Evolutionary conservation across 1,139 yeast species (phyloP).

Genomic region (Lodderomyces orthopsilosis): DNA sequence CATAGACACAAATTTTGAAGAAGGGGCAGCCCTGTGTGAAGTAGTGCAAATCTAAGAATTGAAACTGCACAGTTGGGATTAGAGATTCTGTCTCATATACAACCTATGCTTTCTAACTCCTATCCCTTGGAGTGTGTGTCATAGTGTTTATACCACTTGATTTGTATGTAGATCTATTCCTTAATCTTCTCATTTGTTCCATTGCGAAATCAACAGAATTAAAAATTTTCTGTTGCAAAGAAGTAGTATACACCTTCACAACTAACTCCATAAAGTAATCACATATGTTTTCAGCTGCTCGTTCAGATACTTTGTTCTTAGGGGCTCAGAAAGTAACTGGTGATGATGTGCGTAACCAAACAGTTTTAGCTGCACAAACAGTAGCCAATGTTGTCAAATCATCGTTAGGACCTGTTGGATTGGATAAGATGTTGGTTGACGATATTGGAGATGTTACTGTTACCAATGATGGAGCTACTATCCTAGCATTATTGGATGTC

Average conservation of each 20-base stretch:
- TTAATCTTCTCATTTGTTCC: slow-evolving; percentile 2
- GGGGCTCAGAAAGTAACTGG: slow-evolving; percentile 97
- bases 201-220: background rate
- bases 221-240: slow-evolving; percentile 6
- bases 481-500: slow-evolving; percentile 83
- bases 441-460: slow-evolving; percentile 99
- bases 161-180: too few relatives aligned
- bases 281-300: slow-evolving; percentile 56
- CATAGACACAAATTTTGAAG: too few relatives aligned
- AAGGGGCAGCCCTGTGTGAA: too few relatives aligned
- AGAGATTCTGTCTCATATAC: too few relatives aligned
- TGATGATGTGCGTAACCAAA: slow-evolving; percentile 93
- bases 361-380: slow-evolving; percentile 92
- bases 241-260: too few relatives aligned
- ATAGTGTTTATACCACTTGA: too few relatives aligned
- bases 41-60: too few relatives aligned
- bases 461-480: slow-evolving; percentile 98
- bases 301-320: slow-evolving; percentile 88
- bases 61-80: too few relatives aligned
- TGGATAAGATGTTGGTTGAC: slow-evolving; percentile 97
- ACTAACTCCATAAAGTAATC: slow-evolving; percentile 4
- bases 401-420: slow-evolving; percentile 96
- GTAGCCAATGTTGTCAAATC: slow-evolving; percentile 98
- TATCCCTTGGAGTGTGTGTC: too few relatives aligned
- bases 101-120: too few relatives aligned